Percentiles rank a stretch among this genome's conserved stretches.
Evolutionary conservation across 1,284 basidiomycete genomes (phyloP).

Genomic region (Moesziomyces antarcticus): DNA sequence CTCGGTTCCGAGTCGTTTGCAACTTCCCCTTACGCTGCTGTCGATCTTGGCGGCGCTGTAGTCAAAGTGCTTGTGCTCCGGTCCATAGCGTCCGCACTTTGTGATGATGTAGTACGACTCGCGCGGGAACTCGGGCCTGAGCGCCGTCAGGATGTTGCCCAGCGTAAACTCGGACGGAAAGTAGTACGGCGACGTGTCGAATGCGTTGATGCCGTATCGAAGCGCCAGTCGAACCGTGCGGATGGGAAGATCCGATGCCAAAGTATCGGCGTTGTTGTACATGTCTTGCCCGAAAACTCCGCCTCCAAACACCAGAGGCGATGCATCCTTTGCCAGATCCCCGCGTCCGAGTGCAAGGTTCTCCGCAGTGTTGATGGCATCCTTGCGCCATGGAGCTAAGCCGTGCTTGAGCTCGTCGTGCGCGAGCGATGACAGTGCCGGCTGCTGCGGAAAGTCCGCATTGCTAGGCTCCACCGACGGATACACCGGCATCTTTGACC

Average conservation of each 20-base stretch:
- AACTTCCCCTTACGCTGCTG: slow-evolving; percentile 77
- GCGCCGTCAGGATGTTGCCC: slow-evolving; percentile 72
- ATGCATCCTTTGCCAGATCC: slow-evolving; percentile 29
- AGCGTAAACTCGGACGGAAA: slow-evolving; percentile 89
- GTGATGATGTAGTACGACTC: slow-evolving; percentile 73
- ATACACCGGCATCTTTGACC: slow-evolving; percentile 42
- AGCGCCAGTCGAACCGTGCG: slow-evolving; percentile 73
- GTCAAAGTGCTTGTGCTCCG: slow-evolving; percentile 76
- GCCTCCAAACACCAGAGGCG: slow-evolving; percentile 62
- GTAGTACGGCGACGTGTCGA: slow-evolving; percentile 86
- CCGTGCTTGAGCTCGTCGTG: slow-evolving; percentile 37
- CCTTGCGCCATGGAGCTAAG: slow-evolving; percentile 35
- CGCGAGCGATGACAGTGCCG: slow-evolving; percentile 24
- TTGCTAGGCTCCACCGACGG: slow-evolving; percentile 42
- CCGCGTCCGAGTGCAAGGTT: slow-evolving; percentile 11
- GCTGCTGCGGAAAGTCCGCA: slow-evolving; percentile 38
- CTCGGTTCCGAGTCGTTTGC: slow-evolving; percentile 79
- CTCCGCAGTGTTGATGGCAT: slow-evolving; percentile 18
- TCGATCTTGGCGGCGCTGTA: slow-evolving; percentile 80
- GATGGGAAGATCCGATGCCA: slow-evolving; percentile 46
- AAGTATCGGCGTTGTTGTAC: slow-evolving; percentile 55
- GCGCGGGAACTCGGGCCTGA: slow-evolving; percentile 60
- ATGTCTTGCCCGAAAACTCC: slow-evolving; percentile 62
- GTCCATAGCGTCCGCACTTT: slow-evolving; percentile 91
- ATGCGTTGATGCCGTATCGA: slow-evolving; percentile 85